Evolutionary conservation across 1,284 basidiomycete genomes (phyloP).

Genomic region (Cryptococcus neoformans): DNA sequence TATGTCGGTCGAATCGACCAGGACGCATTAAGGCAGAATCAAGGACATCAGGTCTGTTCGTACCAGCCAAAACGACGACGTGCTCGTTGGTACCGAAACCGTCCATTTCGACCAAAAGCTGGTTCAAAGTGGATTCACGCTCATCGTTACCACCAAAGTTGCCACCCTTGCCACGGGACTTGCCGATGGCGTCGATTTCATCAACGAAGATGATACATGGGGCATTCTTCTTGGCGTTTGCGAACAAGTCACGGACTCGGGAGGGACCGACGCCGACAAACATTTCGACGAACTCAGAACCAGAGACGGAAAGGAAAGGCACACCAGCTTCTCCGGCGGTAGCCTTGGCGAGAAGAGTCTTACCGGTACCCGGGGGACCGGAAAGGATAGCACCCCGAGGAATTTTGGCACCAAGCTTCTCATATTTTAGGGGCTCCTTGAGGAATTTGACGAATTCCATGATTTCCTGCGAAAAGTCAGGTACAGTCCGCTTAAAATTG

Average conservation of each 20-base stretch:
- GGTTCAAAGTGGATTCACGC: slow-evolving; percentile 96
- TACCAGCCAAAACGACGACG: slow-evolving; percentile 94
- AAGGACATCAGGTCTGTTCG: slow-evolving; percentile 94
- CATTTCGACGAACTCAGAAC: slow-evolving; percentile 99
- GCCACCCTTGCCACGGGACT: slow-evolving; percentile 82
- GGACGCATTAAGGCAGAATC: slow-evolving; percentile 94
- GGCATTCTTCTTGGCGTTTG: slow-evolving; percentile 94
- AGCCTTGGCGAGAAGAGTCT: slow-evolving; percentile 96
- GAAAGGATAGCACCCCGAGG: slow-evolving; percentile 97
- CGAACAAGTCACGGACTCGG: slow-evolving; percentile 94
- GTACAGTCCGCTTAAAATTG: not conserved
- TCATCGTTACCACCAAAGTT: slow-evolving; percentile 95
- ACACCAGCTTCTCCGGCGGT: slow-evolving; percentile 97
- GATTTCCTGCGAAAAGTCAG: slow-evolving; percentile 61
- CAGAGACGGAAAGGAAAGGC: slow-evolving; percentile 96
- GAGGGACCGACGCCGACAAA: slow-evolving; percentile 99
- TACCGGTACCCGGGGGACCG: slow-evolving; percentile 97
- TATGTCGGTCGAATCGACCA: slow-evolving; percentile 96
- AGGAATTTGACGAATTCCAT: slow-evolving; percentile 99
- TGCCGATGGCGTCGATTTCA: slow-evolving; percentile 98
- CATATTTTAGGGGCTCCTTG: slow-evolving; percentile 92
- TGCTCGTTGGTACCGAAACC: slow-evolving; percentile 96
- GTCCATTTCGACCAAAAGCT: slow-evolving; percentile 99
- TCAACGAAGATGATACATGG: slow-evolving; percentile 98
- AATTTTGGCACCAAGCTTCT: slow-evolving; percentile 96